phyloP scores from a whole-genome alignment of 176 grass and related monocot species.

The Hordeum vulgare region DNA sequence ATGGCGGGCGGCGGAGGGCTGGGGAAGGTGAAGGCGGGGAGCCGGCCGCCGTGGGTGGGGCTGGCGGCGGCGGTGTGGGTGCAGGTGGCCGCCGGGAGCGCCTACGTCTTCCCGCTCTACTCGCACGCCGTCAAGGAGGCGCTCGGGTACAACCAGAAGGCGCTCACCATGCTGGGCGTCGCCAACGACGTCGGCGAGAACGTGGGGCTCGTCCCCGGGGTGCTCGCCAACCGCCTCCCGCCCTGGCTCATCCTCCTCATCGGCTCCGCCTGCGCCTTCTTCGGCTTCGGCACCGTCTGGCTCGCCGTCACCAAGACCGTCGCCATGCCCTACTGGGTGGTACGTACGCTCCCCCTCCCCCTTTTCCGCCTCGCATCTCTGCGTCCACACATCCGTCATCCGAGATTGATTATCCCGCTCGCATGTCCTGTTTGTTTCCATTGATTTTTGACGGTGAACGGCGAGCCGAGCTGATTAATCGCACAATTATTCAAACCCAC shows the following conservation, averaged over 20 bases:
- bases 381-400: background rate
- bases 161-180: constrained; percentile 85
- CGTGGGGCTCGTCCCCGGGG: constrained; percentile 61
- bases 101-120: constrained; percentile 87
- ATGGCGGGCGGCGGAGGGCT: constrained; percentile 20
- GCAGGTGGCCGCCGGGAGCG: constrained; percentile 82
- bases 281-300: constrained; percentile 83
- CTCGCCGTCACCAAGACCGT: constrained; percentile 76
- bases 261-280: constrained; percentile 65
- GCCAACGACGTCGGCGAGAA: constrained; percentile 92
- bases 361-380: background rate
- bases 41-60: constrained; percentile 86
- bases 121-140: constrained; percentile 61
- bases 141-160: constrained; percentile 59
- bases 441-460: background rate
- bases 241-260: constrained; percentile 73
- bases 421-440: background rate
- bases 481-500: background rate
- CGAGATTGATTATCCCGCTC: background rate
- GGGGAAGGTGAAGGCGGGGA: constrained; percentile 58
- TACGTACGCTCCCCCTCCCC: constrained; percentile 31
- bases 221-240: constrained; percentile 65
- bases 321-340: constrained; percentile 70
- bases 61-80: constrained; percentile 87
- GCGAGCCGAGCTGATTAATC: background rate